Base-by-base conservation (phyloP, 2,329 filamentous ascomycete genomes). In the Botrytis fragariae region DNA sequence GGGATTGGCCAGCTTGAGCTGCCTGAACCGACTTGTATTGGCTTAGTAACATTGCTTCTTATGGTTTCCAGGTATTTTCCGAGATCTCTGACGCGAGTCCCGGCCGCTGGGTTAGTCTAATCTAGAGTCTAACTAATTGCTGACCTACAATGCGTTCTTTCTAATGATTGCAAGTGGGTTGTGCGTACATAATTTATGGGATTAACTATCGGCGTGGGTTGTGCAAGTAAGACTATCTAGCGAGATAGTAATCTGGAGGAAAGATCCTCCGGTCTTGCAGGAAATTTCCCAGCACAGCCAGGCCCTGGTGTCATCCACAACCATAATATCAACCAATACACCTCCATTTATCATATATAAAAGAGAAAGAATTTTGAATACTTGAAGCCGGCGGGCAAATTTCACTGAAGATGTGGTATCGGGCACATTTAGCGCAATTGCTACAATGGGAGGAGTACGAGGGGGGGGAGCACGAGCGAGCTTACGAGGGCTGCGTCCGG, bases 181-280 rank as follows among this genome's bases (percentile, higher is more conserved):
- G n/a, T 67, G 64, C 16, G 14, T 39, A 45, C 7, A 54, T 29
- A 25, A n/a, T 67, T n/a, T 29, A 39, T 42, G 64, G 45, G 18
- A 39, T 54, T 14, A 32, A 25, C 35, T 42, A 35, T 51, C 32
- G 20, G 48, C 32, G 44, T 45, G 63, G 7, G 44, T 48, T 65
- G 29, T 20, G 45, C 42, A 54, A 35, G 32, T 20, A 37, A 68
- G 22, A 8, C 22, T 35, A 12, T 32, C 29, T 48, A 35, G 42
- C 62, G 62, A 65, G 44, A 48, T 68, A 68, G 35, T 42, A 57
- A 68, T 68, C 65, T 68, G 65, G 35, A 57, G 48, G 48, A 57
- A 57, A 42, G 25, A 57, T 68, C 65, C 35, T 57, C 64, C 48
- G 64, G 35, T n/a, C 6, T 48, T 51, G 10, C 22, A 65, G 44